Evolutionary conservation across 1,284 basidiomycete genomes (phyloP).

Genomic region (Ustilago nuda): DNA sequence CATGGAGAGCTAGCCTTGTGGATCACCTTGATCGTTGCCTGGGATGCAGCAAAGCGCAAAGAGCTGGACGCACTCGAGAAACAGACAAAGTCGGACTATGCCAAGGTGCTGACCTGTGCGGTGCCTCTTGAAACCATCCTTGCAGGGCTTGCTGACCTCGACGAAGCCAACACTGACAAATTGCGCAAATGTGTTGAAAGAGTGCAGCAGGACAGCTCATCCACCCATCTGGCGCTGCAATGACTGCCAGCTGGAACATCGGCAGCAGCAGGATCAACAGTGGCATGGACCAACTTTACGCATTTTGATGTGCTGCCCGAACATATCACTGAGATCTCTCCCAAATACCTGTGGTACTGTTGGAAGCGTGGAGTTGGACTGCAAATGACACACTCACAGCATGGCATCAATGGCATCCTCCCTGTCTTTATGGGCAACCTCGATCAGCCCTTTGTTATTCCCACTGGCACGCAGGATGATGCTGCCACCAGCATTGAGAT

Average conservation of each 20-base stretch:
- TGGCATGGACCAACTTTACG: constrained; percentile 20
- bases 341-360: constrained; percentile 33
- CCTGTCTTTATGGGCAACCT: constrained; percentile 27
- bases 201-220: neutral
- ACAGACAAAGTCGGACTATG: neutral
- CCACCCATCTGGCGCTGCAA: no score
- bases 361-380: constrained; percentile 36
- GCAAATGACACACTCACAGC: constrained; percentile 12
- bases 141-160: neutral
- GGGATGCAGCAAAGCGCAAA: constrained; percentile 20
- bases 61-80: neutral
- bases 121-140: constrained; percentile 11
- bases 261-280: no score
- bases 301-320: constrained; percentile 28
- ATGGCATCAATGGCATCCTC: constrained; percentile 29
- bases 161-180: neutral
- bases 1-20: constrained; percentile 20
- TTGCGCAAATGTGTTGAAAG: neutral
- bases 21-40: constrained; percentile 11
- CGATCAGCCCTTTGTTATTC: constrained; percentile 2
- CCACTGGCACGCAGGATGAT: neutral
- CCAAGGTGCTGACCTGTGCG: neutral
- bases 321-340: constrained; percentile 8
- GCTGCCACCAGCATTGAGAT: neutral
- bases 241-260: neutral